phyloP scores from a whole-genome alignment of 2,329 filamentous ascomycete genomes.

The Penicillium palitans region DNA sequence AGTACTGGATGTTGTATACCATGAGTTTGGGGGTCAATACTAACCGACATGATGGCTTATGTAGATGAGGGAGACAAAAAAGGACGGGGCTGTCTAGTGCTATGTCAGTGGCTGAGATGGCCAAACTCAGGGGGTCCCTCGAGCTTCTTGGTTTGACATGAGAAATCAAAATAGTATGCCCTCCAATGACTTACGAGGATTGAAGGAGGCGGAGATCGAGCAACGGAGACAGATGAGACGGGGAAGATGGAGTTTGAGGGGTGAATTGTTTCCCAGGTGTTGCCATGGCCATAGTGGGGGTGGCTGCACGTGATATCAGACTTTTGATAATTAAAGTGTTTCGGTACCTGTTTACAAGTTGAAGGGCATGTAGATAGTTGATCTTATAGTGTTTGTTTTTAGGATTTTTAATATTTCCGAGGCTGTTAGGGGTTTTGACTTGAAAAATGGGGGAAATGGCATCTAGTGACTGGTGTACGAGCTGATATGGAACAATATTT shows the following conservation, averaged over 20 bases:
- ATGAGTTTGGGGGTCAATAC: slow-evolving; percentile 17
- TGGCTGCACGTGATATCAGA: slow-evolving; percentile 26
- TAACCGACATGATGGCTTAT: slow-evolving; percentile 37
- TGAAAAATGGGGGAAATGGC: background rate
- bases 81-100: slow-evolving; percentile 29
- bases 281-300: slow-evolving; percentile 37
- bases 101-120: slow-evolving; percentile 31
- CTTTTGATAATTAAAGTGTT: slow-evolving; percentile 20
- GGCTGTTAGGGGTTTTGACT: background rate
- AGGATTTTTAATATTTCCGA: background rate
- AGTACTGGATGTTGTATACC: slow-evolving; percentile 3
- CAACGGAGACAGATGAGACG: slow-evolving; percentile 21
- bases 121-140: slow-evolving; percentile 3
- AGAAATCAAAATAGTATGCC: background rate
- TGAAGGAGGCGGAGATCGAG: slow-evolving; percentile 11
- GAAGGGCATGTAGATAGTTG: background rate
- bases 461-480: background rate
- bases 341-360: background rate
- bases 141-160: slow-evolving; percentile 1
- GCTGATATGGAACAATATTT: too few species aligned
- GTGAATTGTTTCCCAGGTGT: slow-evolving; percentile 35
- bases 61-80: slow-evolving; percentile 23
- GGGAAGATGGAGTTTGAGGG: slow-evolving; percentile 36
- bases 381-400: background rate
- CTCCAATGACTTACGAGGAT: slow-evolving; percentile 11